Percentiles rank a stretch among this genome's conserved stretches.
Conservation (phyloP, 2,329 filamentous ascomycete genomes). For the Penicillium sp. region DNA sequence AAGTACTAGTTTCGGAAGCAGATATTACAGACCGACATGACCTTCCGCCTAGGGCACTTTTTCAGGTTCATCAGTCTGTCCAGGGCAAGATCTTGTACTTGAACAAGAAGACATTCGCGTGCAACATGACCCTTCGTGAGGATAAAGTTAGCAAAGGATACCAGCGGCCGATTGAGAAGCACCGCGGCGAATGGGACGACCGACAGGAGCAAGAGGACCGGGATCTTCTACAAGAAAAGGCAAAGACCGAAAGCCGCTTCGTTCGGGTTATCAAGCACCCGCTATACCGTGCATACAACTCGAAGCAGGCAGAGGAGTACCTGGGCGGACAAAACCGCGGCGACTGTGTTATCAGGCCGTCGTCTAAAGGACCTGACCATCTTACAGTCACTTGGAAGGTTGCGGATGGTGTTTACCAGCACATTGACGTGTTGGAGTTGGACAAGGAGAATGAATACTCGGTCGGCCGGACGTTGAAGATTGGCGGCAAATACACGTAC, state of each 20-base stretch:
- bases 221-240: slow-evolving; percentile 80
- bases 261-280: slow-evolving; percentile 98
- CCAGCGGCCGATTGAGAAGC: slow-evolving; percentile 65
- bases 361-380: slow-evolving; percentile 92
- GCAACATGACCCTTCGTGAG: slow-evolving; percentile 80
- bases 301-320: slow-evolving; percentile 87
- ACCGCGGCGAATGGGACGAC: slow-evolving; percentile 82
- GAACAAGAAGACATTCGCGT: slow-evolving; percentile 79
- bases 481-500: slow-evolving; percentile 86
- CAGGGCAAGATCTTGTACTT: slow-evolving; percentile 84
- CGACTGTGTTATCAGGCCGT: slow-evolving; percentile 91
- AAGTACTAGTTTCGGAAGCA: slow-evolving; percentile 77
- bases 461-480: slow-evolving; percentile 77
- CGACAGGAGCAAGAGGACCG: slow-evolving; percentile 74
- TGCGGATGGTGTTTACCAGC: slow-evolving; percentile 90
- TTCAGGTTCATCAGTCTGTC: slow-evolving; percentile 75
- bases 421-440: slow-evolving; percentile 93
- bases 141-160: slow-evolving; percentile 72
- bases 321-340: slow-evolving; percentile 80
- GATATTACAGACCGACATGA: slow-evolving; percentile 72
- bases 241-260: slow-evolving; percentile 76
- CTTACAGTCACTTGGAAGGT: slow-evolving; percentile 98
- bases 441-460: slow-evolving; percentile 97
- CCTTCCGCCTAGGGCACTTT: slow-evolving; percentile 67
- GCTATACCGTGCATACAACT: slow-evolving; percentile 89